Evolutionary conservation across 345 rosid species (phyloP).

Genomic region (Brassica napus): DNA sequence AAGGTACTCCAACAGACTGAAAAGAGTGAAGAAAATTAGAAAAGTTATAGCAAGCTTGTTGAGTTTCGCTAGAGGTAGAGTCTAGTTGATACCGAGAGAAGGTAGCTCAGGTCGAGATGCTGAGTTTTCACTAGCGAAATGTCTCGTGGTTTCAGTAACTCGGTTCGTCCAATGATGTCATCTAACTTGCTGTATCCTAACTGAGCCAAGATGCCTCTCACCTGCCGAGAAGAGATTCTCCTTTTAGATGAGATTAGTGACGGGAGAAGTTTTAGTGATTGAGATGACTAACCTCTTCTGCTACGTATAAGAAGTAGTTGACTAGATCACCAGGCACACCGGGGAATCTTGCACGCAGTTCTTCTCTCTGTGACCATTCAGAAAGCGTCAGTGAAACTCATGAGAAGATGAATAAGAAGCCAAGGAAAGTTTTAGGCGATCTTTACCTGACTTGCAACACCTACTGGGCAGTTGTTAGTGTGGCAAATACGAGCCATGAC

Average conservation of each 20-base stretch:
- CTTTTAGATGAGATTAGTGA: conserved; percentile 13
- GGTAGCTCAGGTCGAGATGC: conserved; percentile 86
- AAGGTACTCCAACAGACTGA: conserved; percentile 81
- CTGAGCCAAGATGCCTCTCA: conserved; percentile 90
- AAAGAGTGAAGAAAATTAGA: neutral
- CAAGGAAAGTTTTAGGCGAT: neutral
- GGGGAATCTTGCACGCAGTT: conserved; percentile 95
- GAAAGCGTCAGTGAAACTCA: conserved; percentile 11
- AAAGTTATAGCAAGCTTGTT: too few relatives aligned
- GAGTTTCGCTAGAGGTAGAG: neutral
- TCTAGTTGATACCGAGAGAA: conserved; percentile 56
- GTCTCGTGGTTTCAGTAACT: conserved; percentile 73
- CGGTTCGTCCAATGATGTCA: conserved; percentile 85
- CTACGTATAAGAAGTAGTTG: conserved; percentile 88
- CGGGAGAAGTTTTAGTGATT: neutral
- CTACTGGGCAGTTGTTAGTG: conserved; percentile 98
- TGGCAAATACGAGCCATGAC: conserved; percentile 99
- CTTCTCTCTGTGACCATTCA: conserved; percentile 69
- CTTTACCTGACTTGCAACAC: conserved; percentile 94
- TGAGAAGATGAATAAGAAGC: neutral
- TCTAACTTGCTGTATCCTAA: conserved; percentile 87
- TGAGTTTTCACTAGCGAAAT: conserved; percentile 95
- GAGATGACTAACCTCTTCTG: conserved; percentile 78
- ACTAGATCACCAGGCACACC: conserved; percentile 99
- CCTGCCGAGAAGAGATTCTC: conserved; percentile 39